A percentile compares a stretch with the other conserved stretches of the same genome.
Evolutionary conservation across 805 yeast genomes (phyloP).

Genomic region (Torulaspora gathmanii): DNA sequence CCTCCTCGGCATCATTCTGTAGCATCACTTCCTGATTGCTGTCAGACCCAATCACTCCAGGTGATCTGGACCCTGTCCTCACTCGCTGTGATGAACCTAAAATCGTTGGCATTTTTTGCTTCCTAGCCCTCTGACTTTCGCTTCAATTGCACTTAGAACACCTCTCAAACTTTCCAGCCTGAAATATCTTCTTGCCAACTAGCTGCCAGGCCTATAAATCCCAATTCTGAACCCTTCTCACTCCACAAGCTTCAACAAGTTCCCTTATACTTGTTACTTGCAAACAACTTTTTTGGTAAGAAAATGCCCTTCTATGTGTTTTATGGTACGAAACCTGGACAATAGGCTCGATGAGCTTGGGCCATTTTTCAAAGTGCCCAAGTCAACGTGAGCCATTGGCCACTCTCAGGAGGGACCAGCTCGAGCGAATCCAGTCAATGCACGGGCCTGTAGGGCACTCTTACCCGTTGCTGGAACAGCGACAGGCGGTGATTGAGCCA

Average conservation of each 20-base stretch:
- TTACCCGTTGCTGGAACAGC: neutral
- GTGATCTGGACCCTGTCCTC: neutral
- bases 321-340: neutral
- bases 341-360: neutral
- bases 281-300: neutral
- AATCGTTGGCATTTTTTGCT: neutral
- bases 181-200: neutral
- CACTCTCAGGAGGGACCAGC: neutral
- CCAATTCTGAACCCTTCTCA: neutral
- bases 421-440: no score
- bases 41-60: neutral
- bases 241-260: neutral
- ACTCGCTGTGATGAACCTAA: neutral
- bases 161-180: neutral
- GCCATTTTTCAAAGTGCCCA: neutral
- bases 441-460: neutral
- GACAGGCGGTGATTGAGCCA: neutral
- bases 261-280: neutral
- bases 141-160: no score
- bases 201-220: neutral
- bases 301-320: neutral
- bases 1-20: neutral
- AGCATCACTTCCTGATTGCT: neutral
- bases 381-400: neutral
- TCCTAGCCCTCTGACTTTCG: no score